Evolutionary conservation across 2,329 filamentous ascomycete genomes (phyloP).

Genomic region (Clonostachys byssicola): DNA sequence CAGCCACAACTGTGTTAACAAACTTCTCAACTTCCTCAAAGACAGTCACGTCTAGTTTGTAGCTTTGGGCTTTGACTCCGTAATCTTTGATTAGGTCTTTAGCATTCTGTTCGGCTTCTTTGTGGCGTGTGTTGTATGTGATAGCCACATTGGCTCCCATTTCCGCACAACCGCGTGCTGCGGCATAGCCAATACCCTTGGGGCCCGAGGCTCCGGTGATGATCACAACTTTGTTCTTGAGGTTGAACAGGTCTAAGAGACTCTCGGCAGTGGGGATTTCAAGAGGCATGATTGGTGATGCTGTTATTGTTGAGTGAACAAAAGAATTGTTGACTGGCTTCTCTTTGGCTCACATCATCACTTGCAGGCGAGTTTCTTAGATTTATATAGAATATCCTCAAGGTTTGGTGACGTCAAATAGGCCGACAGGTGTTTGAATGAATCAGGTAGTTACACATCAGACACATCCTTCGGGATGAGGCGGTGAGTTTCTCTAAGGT

Average conservation of each 20-base stretch:
- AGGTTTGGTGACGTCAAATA: no score
- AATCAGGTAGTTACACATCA: no score
- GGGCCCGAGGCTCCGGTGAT: constrained; percentile 63
- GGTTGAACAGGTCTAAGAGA: constrained; percentile 55
- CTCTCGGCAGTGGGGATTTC: constrained; percentile 45
- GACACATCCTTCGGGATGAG: no score
- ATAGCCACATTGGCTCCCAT: constrained; percentile 62
- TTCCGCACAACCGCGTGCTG: constrained; percentile 60
- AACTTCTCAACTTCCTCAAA: constrained; percentile 30
- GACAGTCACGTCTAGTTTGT: constrained; percentile 43
- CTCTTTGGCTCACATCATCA: no score
- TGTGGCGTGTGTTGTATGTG: constrained; percentile 63
- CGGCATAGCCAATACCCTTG: constrained; percentile 60
- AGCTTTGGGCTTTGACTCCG: constrained; percentile 54
- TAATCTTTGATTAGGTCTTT: constrained; percentile 56
- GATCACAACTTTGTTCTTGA: constrained; percentile 63
- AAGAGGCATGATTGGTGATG: constrained; percentile 35
- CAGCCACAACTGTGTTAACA: constrained; percentile 57
- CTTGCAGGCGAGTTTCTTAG: no score
- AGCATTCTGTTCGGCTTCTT: constrained; percentile 57
- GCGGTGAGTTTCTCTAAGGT: no score
- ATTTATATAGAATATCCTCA: no score
- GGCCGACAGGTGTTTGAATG: no score
- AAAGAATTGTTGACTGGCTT: no score
- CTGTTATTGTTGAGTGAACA: no score